Conservation (phyloP, 176 grass and related monocot genomes). For the Phyllostachys edulis region DNA sequence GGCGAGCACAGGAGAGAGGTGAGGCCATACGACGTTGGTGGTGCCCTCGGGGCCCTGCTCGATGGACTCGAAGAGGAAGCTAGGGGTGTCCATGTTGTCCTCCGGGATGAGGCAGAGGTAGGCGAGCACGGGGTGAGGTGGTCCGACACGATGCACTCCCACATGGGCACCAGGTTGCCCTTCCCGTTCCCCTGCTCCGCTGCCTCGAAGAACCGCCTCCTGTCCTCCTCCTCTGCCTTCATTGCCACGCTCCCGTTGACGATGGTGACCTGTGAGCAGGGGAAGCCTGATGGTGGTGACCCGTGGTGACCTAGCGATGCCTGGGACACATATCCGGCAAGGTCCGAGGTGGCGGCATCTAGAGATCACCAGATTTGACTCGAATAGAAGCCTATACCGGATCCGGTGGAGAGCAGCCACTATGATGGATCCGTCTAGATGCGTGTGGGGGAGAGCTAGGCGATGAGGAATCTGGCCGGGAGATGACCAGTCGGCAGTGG, state of each 20-base stretch:
- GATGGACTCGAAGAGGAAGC: conserved; percentile 93
- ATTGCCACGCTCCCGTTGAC: conserved; percentile 31
- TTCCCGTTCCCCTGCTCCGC: conserved; percentile 53
- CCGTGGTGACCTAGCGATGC: too few relatives aligned
- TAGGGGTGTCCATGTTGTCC: conserved; percentile 63
- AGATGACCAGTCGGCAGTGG: too few relatives aligned
- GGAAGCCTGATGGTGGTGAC: too few relatives aligned
- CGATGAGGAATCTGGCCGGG: too few relatives aligned
- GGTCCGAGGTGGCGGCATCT: too few relatives aligned
- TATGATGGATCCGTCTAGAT: too few relatives aligned
- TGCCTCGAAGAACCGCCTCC: conserved; percentile 64
- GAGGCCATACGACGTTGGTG: conserved; percentile 49
- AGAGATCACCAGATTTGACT: too few relatives aligned
- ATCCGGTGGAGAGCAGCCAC: too few relatives aligned
- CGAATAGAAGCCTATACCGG: too few relatives aligned
- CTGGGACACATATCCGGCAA: too few relatives aligned
- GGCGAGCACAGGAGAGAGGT: background rate
- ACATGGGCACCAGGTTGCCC: conserved; percentile 74
- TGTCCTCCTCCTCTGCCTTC: conserved; percentile 48
- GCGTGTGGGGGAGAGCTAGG: too few relatives aligned
- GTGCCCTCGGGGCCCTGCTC: conserved; percentile 59
- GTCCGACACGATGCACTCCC: conserved; percentile 78
- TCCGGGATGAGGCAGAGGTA: conserved; percentile 74
- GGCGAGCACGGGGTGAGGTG: conserved; percentile 85
- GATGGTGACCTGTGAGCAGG: too few relatives aligned